phyloP scores from a whole-genome alignment of 2,329 filamentous ascomycete species.

The Hymenoscyphus linearis region DNA sequence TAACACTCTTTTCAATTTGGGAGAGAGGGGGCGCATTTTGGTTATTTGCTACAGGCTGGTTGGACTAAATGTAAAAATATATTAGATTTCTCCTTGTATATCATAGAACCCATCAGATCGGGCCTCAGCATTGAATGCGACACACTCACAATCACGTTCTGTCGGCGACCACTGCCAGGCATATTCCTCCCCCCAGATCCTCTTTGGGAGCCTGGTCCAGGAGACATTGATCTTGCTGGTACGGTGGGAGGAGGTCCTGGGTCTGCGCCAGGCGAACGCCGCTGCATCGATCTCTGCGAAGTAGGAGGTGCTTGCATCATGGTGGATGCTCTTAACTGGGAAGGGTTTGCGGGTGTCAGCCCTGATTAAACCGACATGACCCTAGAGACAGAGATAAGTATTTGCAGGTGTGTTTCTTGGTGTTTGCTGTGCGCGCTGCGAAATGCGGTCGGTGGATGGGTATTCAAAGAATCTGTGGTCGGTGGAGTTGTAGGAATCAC shows the following conservation, averaged over 20 bases:
- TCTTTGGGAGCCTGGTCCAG: conserved; percentile 48
- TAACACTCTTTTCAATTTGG: conserved; percentile 98
- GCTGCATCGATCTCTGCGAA: conserved; percentile 51
- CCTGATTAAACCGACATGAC: neutral
- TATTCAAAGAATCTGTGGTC: neutral
- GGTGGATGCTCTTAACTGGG: conserved; percentile 1
- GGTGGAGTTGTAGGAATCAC: neutral
- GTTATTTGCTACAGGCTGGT: conserved; percentile 16
- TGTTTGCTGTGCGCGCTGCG: neutral
- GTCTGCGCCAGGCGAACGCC: conserved; percentile 59
- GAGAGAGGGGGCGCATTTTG: conserved; percentile 49
- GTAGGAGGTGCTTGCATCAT: conserved; percentile 47
- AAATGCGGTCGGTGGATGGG: neutral
- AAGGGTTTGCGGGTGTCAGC: neutral
- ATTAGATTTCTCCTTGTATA: conserved; percentile 8
- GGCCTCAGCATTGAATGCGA: neutral
- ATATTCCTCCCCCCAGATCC: conserved; percentile 58
- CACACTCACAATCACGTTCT: conserved; percentile 54
- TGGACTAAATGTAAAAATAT: conserved; percentile 11
- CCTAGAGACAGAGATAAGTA: neutral
- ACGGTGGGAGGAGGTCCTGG: conserved; percentile 52
- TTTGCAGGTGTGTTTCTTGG: neutral
- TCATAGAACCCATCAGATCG: neutral
- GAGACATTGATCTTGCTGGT: conserved; percentile 54
- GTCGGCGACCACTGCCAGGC: conserved; percentile 46